phyloP scores from a whole-genome alignment of 495 filamentous ascomycete genomes.

The Penicillium malachiteum region DNA sequence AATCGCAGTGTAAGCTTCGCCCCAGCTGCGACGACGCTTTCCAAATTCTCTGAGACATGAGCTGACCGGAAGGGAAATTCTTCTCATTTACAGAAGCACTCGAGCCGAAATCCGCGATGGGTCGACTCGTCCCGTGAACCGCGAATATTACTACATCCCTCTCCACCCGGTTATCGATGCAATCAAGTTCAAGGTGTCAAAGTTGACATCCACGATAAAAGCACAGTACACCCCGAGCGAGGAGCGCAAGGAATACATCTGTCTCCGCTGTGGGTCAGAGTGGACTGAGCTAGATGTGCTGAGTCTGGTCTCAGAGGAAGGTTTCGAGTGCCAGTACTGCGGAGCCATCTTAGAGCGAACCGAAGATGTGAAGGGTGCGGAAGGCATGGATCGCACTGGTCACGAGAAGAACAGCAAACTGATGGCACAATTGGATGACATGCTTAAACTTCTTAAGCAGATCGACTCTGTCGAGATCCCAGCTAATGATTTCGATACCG shows the following conservation, averaged over 20 bases:
- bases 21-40: background rate
- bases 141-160: constrained; percentile 96
- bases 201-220: constrained; percentile 80
- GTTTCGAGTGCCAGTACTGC: constrained; percentile 85
- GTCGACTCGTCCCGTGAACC: constrained; percentile 73
- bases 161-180: constrained; percentile 92
- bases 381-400: constrained; percentile 55
- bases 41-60: background rate
- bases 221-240: constrained; percentile 71
- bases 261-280: constrained; percentile 72
- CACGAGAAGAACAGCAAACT: constrained; percentile 86
- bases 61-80: constrained; percentile 6
- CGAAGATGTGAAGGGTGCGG: constrained; percentile 62
- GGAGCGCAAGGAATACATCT: constrained; percentile 89
- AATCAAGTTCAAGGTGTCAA: constrained; percentile 90
- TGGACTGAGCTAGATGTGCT: constrained; percentile 87
- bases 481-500: constrained; percentile 80
- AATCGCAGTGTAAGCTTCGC: constrained; percentile 63
- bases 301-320: constrained; percentile 59
- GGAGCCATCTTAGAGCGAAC: constrained; percentile 61
- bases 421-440: constrained; percentile 80
- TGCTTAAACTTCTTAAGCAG: constrained; percentile 80
- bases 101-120: constrained; percentile 77
- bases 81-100: constrained; percentile 57
- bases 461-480: constrained; percentile 84